These are phyloP conservation scores for Xylaria sp. DNA, from an alignment of 2,329 filamentous ascomycete species.

Conservation along the genomic window DNA sequence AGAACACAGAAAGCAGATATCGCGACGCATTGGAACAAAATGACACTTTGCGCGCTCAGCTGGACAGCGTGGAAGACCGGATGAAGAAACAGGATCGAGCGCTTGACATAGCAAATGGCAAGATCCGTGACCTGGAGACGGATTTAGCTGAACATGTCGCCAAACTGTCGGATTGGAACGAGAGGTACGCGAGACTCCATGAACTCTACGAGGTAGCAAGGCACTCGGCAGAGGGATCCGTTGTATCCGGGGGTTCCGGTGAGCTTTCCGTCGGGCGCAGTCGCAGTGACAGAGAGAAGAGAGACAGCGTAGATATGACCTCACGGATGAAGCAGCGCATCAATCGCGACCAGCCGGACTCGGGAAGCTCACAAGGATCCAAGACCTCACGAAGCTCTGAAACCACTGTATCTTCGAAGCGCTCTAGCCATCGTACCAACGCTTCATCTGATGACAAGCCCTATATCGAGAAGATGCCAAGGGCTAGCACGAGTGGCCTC, in stretches of 20 bases:
- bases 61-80: constrained; percentile 13
- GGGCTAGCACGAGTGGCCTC: constrained; percentile 2
- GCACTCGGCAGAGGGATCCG: constrained; percentile 9
- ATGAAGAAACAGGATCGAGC: constrained; percentile 25
- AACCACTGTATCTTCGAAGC: constrained; percentile 6
- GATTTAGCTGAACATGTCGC: neutral
- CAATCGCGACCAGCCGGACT: constrained; percentile 20
- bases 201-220: constrained; percentile 9
- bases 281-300: constrained; percentile 12
- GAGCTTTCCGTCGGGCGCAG: constrained; percentile 8
- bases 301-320: constrained; percentile 7
- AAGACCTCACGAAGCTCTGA: constrained; percentile 21
- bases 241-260: constrained; percentile 11
- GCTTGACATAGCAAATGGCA: constrained; percentile 15
- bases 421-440: constrained; percentile 1
- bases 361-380: constrained; percentile 9
- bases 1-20: constrained; percentile 6
- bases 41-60: constrained; percentile 1
- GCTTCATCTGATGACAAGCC: constrained; percentile 9
- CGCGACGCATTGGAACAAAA: constrained; percentile 3
- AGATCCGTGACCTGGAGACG: constrained; percentile 3
- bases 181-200: constrained; percentile 11
- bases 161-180: constrained; percentile 5
- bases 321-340: constrained; percentile 26
- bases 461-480: constrained; percentile 24